phyloP scores from a whole-genome alignment of 2,329 filamentous ascomycete genomes.

The Pseudocercospora cruenta region DNA sequence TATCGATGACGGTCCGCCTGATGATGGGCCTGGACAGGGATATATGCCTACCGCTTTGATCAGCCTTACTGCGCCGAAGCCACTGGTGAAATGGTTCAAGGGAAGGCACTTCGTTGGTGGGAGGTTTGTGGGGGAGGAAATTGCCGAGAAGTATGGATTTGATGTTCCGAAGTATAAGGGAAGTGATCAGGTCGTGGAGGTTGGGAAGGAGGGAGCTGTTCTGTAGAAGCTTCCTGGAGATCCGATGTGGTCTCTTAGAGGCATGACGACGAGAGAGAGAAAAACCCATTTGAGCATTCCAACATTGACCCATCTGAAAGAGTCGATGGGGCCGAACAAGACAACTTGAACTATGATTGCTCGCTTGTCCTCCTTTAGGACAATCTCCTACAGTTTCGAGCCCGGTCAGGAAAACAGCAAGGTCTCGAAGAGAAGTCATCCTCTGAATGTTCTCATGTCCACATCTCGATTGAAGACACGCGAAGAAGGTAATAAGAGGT shows the following conservation, averaged over 20 bases:
- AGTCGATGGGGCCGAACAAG: background rate
- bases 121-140: conserved; percentile 76
- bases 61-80: conserved; percentile 91
- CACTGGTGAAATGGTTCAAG: conserved; percentile 78
- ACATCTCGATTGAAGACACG: no score
- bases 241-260: background rate
- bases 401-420: background rate
- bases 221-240: background rate
- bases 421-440: background rate
- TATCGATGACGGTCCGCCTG: conserved; percentile 82
- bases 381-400: background rate
- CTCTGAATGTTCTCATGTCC: background rate
- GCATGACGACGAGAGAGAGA: background rate
- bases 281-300: background rate
- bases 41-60: conserved; percentile 83
- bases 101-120: conserved; percentile 93
- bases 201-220: conserved; percentile 45
- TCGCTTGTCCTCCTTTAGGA: background rate
- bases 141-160: conserved; percentile 84
- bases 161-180: conserved; percentile 83
- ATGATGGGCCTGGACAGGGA: conserved; percentile 72
- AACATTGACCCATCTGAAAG: background rate
- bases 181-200: conserved; percentile 85
- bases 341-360: background rate
- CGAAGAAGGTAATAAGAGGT: no score